Conservation (phyloP, 2,329 filamentous ascomycete species). For the Fusarium gaditjirri region DNA sequence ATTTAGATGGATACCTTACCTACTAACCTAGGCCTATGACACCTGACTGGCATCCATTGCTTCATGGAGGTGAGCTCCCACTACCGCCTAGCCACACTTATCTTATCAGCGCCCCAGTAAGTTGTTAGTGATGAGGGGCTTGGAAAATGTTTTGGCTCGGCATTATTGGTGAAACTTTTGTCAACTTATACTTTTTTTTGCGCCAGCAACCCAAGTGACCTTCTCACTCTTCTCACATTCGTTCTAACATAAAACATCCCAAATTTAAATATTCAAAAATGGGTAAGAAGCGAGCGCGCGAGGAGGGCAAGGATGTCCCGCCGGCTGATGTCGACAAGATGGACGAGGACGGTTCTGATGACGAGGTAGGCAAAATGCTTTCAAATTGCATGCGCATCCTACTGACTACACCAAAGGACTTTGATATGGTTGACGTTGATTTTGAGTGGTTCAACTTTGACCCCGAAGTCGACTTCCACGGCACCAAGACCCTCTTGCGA, state of each 20-base stretch:
- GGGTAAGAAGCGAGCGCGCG: slow-evolving; percentile 63
- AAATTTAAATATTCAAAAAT: slow-evolving; percentile 46
- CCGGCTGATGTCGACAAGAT: slow-evolving; percentile 58
- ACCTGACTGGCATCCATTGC: slow-evolving; percentile 29
- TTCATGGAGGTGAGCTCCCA: slow-evolving; percentile 26
- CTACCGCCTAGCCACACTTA: slow-evolving; percentile 4
- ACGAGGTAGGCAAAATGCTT: slow-evolving; percentile 57
- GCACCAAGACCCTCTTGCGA: slow-evolving; percentile 86
- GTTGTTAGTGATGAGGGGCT: slow-evolving; percentile 56
- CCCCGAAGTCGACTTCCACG: slow-evolving; percentile 90
- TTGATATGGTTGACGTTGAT: slow-evolving; percentile 92
- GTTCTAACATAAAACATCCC: background rate
- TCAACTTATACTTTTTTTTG: slow-evolving; percentile 1
- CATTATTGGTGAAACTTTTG: slow-evolving; percentile 21
- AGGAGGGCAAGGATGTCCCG: slow-evolving; percentile 57
- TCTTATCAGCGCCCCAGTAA: slow-evolving; percentile 36
- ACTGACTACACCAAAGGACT: slow-evolving; percentile 68
- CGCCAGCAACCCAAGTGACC: background rate
- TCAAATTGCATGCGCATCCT: slow-evolving; percentile 5
- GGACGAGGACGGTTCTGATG: slow-evolving; percentile 63
- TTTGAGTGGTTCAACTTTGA: slow-evolving; percentile 99
- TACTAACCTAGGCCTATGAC: background rate
- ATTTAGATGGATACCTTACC: background rate
- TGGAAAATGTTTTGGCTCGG: slow-evolving; percentile 50
- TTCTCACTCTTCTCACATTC: background rate